phyloP scores from a whole-genome alignment of 2,329 filamentous ascomycete species.

The Arthrinium phaeospermum region DNA sequence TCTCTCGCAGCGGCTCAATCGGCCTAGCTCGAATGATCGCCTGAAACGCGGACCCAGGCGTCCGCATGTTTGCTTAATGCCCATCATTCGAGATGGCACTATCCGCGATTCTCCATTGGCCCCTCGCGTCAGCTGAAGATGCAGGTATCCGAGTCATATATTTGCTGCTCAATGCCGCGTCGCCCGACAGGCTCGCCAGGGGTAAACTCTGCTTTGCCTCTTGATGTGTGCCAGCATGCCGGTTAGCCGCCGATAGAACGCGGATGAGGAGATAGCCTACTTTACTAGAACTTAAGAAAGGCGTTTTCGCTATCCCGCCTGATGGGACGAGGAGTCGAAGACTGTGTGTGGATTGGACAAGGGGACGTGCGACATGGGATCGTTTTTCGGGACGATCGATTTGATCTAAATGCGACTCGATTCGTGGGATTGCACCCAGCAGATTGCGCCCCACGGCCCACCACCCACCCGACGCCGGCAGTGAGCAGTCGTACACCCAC shows the following conservation, averaged over 20 bases:
- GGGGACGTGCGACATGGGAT: not conserved
- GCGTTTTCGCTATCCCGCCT: not conserved
- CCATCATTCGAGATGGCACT: not conserved
- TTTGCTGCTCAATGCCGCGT: not conserved
- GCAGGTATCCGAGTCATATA: not conserved
- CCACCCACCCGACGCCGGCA: not conserved
- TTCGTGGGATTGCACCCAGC: not conserved
- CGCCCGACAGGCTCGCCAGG: not conserved
- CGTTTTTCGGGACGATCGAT: not conserved
- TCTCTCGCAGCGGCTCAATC: not conserved
- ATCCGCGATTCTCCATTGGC: not conserved
- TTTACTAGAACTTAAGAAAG: too few species aligned
- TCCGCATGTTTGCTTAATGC: not conserved
- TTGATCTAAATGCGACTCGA: not conserved
- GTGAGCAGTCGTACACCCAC: not conserved
- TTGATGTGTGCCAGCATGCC: not conserved
- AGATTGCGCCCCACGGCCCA: not conserved
- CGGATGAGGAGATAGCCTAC: not conserved
- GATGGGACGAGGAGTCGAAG: not conserved
- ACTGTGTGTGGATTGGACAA: not conserved
- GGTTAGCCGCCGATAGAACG: not conserved
- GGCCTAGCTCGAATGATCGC: not conserved
- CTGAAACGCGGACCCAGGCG: slow-evolving; percentile 4
- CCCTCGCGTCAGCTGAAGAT: not conserved
- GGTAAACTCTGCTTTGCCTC: not conserved